Base-by-base conservation (phyloP, 1,284 basidiomycete genomes). In the Sutorius eximius region DNA sequence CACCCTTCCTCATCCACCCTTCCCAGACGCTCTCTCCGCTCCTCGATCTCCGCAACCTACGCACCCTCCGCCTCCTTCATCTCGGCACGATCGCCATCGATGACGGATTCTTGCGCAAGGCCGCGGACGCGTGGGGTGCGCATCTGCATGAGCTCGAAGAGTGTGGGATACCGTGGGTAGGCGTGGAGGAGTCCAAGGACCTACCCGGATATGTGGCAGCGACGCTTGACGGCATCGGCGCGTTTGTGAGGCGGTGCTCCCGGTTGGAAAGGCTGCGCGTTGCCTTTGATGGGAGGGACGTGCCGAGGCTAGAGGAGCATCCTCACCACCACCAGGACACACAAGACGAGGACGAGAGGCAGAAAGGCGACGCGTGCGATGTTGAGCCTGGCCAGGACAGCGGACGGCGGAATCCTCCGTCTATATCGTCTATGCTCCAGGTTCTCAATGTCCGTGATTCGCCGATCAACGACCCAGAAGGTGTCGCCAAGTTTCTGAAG, bases 391-490 rank as follows among this genome's bases (percentile, higher is more conserved):
- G 10, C 16, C 42, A 16, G 30, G 55, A 38, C 20, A 16, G 6
- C 37, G 47, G 12, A 29, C 30, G 3, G 20, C 41, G 5, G 9
- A 38, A 27, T 5, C 27, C 10, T 16, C 12, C 48, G 10, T 37
- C 32, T 36, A 47, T 55, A 1, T 41, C 29, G 3, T 56, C 64
- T 15, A 46, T 37, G 1, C 53, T 67, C 7, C 56, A 60, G 44
- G 65, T 65, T 2, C 66, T 69, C 44, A 70, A 72, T 6, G 62
- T 69, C 15, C 63, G 66, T 2, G 56, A 71, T 56, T 72, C 67
- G 8, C 67, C 58, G 1, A 68, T 69, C 22, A 59, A 57, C 12
- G 41, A 70, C 18, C 61, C 66, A 2, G 63, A 62, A 38, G 34
- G 53, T 22, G 70, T 69, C 3, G 67, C 70, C 33, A 46, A 50